Evolutionary conservation across 1,284 basidiomycete genomes (phyloP), one percentile per base, ranked within the genome.

Genomic region (Marasmius sp.): DNA sequence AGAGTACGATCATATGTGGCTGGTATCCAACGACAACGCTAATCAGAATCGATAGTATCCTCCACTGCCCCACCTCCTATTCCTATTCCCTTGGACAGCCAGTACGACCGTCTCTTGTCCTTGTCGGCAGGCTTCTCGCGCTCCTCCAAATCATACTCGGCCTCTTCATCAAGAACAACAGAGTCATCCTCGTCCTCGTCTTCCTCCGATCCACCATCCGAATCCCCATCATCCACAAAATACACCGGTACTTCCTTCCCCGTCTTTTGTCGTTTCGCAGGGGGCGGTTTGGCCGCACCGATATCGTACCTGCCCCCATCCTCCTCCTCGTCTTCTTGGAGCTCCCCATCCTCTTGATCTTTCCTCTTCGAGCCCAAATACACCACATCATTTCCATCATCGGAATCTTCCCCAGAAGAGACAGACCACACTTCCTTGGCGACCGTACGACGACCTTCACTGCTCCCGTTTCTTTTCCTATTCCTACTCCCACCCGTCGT

Each of bases 281-380:
- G 80, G 8, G 71, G 77, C 63, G 73, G 77, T 56, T 78, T 76
- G 18, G 83, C 79, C 12, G 14, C 34, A 27, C 78, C 77, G 57
- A 86, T 85, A 52, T 72, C 77, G 70, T 88, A 88, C 38, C 85
- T 76, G 53, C 84, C 85, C 48, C 79, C 79, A 45, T 83, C 82
- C 48, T 80, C 79, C 4, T 75, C 70, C 12, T 74, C 76, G 12
- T 69, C 70, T 8, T 74, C 73, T 10, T 60, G 45, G 6, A 33
- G 37, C 37, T 59, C 50, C 39, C 14, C 22, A 51, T 11, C 57
- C 33, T 63, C 57, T 52, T 67, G 57, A 43, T 34, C 37, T 53
- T 57, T 47, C 47, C 39, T 58, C 34, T 22, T 57, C 36, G n/a
- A 14, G 41, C 43, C 20, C 22, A 27, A 47, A 41, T 36, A 49